Conservation (phyloP, 225 moss, liverwort and hornwort species). For the Ulota crispa region DNA sequence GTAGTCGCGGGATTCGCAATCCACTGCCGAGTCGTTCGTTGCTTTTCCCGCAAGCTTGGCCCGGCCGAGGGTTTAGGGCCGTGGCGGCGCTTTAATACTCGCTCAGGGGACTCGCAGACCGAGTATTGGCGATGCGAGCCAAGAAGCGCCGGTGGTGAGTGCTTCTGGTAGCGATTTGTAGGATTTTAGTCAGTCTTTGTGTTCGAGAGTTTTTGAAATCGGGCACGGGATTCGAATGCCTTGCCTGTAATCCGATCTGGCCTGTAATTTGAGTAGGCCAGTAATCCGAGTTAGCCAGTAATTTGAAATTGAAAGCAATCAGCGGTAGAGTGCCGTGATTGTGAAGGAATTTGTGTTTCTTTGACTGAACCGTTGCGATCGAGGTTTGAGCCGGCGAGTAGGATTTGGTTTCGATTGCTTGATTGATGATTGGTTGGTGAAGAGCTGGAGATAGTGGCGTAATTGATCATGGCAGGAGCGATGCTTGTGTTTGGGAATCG, state of each 20-base stretch:
- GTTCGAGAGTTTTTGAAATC: background rate
- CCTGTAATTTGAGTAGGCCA: background rate
- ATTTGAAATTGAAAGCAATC: conserved; percentile 2
- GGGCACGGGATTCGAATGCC: conserved; percentile 9
- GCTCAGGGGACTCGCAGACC: background rate
- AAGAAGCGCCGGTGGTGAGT: background rate
- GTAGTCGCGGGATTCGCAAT: conserved; percentile 2
- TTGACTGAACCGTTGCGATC: background rate
- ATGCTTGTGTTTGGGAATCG: background rate
- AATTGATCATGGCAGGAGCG: background rate
- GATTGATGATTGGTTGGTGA: background rate
- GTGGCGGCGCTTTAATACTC: background rate
- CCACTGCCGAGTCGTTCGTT: background rate
- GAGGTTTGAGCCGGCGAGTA: background rate
- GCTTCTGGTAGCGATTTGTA: background rate
- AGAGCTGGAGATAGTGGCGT: background rate
- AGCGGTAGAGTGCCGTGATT: background rate
- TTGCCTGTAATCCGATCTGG: background rate
- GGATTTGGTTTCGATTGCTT: background rate
- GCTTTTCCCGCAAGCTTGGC: background rate
- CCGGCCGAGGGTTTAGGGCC: background rate
- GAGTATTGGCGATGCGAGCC: background rate
- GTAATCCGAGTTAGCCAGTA: background rate
- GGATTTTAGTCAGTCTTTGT: background rate
- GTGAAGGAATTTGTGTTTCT: background rate